Evolutionary conservation across 2,329 filamentous ascomycete species (phyloP), one percentile per base, ranked within the genome.

Genomic region (Dissoconium aciculare): DNA sequence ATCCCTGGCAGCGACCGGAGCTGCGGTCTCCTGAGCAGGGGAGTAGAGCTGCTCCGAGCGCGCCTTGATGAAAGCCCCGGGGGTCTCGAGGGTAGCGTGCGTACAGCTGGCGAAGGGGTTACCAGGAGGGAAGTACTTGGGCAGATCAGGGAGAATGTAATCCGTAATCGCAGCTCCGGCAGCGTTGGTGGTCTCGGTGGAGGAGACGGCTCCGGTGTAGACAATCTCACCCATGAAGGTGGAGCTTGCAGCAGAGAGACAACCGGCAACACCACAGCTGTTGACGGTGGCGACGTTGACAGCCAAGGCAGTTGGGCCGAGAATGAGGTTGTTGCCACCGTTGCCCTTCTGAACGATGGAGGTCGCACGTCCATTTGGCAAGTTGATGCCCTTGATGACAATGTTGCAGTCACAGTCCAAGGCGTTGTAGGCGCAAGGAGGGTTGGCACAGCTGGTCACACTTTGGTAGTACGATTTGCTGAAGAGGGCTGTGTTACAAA

Each of bases 321-420:
- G 32, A 11, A 39, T 43, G 23, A 45, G 25, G 13, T 43, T 42
- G 31, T 37, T 39, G 3, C 44, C 44, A 11, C 38, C 37, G 3
- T 21, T 3, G 2, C 39, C 42, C 6, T 29, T 30, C 21, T 47
- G 44, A 5, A 38, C 43, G 5, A 47, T 38, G 2, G 39, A 43
- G 1, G 44, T 45, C 0, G 35, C 36, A 3, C 15, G 15, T 9
- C 36, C 37, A 27, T 31, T 24, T 2, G 39, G 35, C 2, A 47
- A 28, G 4, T 17, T 26, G 3, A 47, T 31, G 17, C 39, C 39
- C 1, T 41, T 41, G 14, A 45, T 32, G 1, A 45, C 38, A 8
- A 47, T 38, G 11, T 37, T 37, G 31, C 44, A 47, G 8, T 45
- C 29, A 17, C 37, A 37, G 17, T 47, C 35, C 5, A 47, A n/a